Conservation (phyloP, 257 asterid species). For the Jacaranda mimosifolia region DNA sequence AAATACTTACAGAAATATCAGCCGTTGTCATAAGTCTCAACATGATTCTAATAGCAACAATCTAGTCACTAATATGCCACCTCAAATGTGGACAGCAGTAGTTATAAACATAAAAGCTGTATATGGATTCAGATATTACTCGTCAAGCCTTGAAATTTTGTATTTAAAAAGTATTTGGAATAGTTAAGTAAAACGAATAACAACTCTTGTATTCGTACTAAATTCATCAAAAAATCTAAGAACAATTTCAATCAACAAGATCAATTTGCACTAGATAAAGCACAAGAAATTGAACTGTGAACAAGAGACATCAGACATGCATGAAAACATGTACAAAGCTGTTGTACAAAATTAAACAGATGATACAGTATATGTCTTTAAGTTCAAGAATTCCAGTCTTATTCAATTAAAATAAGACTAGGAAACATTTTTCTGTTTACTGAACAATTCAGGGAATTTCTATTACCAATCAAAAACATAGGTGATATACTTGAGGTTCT, state of each 20-base stretch:
- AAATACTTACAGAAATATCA: conserved; percentile 8
- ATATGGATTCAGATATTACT: conserved; percentile 1
- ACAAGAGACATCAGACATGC: background rate
- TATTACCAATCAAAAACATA: conserved; percentile 13
- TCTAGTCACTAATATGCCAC: background rate
- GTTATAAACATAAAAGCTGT: conserved; percentile 17
- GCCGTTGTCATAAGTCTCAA: background rate
- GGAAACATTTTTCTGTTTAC: conserved; percentile 16
- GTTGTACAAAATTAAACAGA: conserved; percentile 3
- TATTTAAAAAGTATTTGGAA: background rate
- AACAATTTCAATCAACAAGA: background rate
- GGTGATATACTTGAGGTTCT: background rate
- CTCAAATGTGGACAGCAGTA: background rate
- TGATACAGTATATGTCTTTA: conserved; percentile 14
- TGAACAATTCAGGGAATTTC: conserved; percentile 19
- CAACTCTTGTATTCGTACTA: background rate
- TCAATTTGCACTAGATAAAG: background rate
- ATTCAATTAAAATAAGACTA: conserved; percentile 27
- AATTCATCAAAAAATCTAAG: too few relatives aligned
- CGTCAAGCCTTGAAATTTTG: background rate
- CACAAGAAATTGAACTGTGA: background rate
- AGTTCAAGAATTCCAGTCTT: conserved; percentile 17
- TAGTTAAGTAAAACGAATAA: background rate
- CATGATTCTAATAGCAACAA: conserved; percentile 25
- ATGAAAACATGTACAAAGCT: conserved; percentile 4